Percentiles rank a stretch among this genome's conserved stretches.
phyloP scores from a whole-genome alignment of 495 filamentous ascomycete species.

The Pseudotulostoma volvatum region DNA sequence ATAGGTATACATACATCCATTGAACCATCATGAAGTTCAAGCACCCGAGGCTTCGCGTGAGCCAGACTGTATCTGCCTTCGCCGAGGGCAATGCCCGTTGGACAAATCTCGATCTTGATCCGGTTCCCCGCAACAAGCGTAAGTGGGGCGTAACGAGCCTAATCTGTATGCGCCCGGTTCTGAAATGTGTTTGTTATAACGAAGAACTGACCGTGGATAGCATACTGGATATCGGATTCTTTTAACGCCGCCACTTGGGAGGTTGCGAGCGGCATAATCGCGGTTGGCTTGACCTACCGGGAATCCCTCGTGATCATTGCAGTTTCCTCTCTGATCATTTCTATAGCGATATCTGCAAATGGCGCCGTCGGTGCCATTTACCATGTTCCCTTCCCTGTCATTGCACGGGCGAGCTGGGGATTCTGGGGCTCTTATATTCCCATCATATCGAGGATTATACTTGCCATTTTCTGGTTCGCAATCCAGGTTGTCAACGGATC shows the following conservation, averaged over 20 bases:
- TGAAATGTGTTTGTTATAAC: background rate
- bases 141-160: constrained; percentile 29
- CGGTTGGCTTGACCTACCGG: constrained; percentile 41
- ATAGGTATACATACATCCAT: too few relatives aligned
- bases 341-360: constrained; percentile 31
- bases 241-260: constrained; percentile 48
- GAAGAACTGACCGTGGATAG: constrained; percentile 10
- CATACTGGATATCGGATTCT: constrained; percentile 49
- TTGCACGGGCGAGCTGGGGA: constrained; percentile 25
- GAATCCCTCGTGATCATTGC: constrained; percentile 8
- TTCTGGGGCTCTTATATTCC: constrained; percentile 34
- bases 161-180: constrained; percentile 15
- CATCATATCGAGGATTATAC: constrained; percentile 24
- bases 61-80: constrained; percentile 21
- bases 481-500: constrained; percentile 26
- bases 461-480: constrained; percentile 29
- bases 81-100: constrained; percentile 24
- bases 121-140: constrained; percentile 20
- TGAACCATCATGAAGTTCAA: constrained; percentile 20
- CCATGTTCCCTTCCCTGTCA: constrained; percentile 28
- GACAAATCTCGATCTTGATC: constrained; percentile 32
- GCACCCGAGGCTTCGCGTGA: constrained; percentile 17
- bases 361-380: constrained; percentile 29
- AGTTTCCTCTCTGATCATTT: constrained; percentile 20
- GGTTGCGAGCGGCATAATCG: constrained; percentile 41